Conservation (phyloP, 345 rosid species). For the thale cress (Arabidopsis thaliana) region TAIR10.1 NC_003070.9:106501-107000, state of each 20-base stretch:
- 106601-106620: neutral
- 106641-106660: slow-evolving; percentile 28
- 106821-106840: neutral
- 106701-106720: slow-evolving; percentile 39
- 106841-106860: slow-evolving; percentile 34
- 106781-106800: neutral
- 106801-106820: neutral
- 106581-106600: neutral
- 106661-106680: slow-evolving; percentile 31
- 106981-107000: slow-evolving; percentile 12
- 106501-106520: neutral
- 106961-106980: slow-evolving; percentile 36
- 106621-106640: slow-evolving; percentile 18
- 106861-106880: slow-evolving; percentile 1
- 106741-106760: slow-evolving; percentile 5
- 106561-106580: slow-evolving; percentile 1
- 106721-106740: slow-evolving; percentile 21
- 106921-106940: slow-evolving; percentile 12
- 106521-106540: neutral
- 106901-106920: slow-evolving; percentile 20
- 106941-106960: slow-evolving; percentile 23
- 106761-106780: neutral
- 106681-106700: slow-evolving; percentile 26
- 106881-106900: neutral
- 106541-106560: neutral